Conservation (phyloP, 352 stramenopile species). For the Globisporangium parvum region DNA sequence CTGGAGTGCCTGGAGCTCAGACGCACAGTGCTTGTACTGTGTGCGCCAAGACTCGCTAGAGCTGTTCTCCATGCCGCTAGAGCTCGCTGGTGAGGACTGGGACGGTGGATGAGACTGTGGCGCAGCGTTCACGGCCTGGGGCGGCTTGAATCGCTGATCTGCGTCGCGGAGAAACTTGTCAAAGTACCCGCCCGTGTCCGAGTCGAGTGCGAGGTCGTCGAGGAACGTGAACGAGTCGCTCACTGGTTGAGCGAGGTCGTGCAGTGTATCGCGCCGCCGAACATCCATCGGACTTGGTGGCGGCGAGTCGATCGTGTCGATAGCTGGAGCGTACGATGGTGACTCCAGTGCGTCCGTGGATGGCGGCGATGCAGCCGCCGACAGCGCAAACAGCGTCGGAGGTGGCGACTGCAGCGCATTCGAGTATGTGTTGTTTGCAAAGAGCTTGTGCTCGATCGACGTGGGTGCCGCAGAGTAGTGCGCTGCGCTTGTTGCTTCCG, state of each 20-base stretch:
- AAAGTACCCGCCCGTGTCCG: constrained; percentile 12
- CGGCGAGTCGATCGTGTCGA: background rate
- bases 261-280: background rate
- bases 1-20: constrained; percentile 23
- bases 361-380: background rate
- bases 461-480: constrained; percentile 2
- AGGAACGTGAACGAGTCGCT: constrained; percentile 9
- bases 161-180: constrained; percentile 16
- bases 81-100: background rate
- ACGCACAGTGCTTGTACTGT: constrained; percentile 18
- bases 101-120: background rate
- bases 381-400: background rate
- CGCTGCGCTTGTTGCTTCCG: background rate
- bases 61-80: constrained; percentile 6
- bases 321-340: background rate
- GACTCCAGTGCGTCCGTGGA: background rate
- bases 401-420: no score
- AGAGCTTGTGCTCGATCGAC: background rate
- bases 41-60: constrained; percentile 14
- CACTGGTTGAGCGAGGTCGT: background rate
- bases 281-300: background rate
- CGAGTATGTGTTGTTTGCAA: background rate
- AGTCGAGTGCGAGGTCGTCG: constrained; percentile 11
- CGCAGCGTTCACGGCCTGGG: background rate
- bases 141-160: constrained; percentile 5